Conservation (phyloP, 2,329 filamentous ascomycete genomes). For the Apiospora sp. region DNA sequence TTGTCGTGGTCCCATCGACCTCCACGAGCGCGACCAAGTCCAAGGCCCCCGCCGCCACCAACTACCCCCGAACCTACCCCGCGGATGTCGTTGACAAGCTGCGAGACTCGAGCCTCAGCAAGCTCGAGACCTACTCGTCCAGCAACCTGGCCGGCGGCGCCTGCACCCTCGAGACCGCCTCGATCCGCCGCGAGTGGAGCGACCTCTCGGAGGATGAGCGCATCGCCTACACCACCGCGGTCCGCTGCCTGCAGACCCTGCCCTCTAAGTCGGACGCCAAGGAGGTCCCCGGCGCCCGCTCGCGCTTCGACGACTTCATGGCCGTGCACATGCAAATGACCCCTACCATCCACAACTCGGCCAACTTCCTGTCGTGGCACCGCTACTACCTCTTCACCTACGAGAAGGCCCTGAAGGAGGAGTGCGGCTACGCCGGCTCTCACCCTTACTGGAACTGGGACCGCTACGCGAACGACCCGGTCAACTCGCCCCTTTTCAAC, state of each 20-base stretch:
- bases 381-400: constrained; percentile 34
- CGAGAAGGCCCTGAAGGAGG: constrained; percentile 35
- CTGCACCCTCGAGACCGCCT: constrained; percentile 27
- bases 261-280: constrained; percentile 30
- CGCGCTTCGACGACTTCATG: constrained; percentile 40
- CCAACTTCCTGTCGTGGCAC: constrained; percentile 37
- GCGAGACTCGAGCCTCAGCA: constrained; percentile 25
- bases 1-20: not conserved
- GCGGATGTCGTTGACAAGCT: constrained; percentile 25
- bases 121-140: constrained; percentile 24
- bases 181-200: constrained; percentile 28
- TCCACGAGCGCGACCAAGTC: constrained; percentile 9
- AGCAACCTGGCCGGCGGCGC: constrained; percentile 21
- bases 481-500: constrained; percentile 55
- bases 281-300: constrained; percentile 34
- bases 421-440: constrained; percentile 35
- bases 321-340: constrained; percentile 37
- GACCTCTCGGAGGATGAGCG: constrained; percentile 30
- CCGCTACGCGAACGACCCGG: constrained; percentile 47
- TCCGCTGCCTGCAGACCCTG: constrained; percentile 34
- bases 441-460: constrained; percentile 54
- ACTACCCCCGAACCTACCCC: constrained; percentile 18
- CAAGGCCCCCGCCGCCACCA: constrained; percentile 1
- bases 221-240: constrained; percentile 33
- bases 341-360: constrained; percentile 34